These are phyloP conservation scores for Psilocybe cyanescens DNA, from an alignment of 768 basidiomycete genomes.

Conservation along the genomic window DNA sequence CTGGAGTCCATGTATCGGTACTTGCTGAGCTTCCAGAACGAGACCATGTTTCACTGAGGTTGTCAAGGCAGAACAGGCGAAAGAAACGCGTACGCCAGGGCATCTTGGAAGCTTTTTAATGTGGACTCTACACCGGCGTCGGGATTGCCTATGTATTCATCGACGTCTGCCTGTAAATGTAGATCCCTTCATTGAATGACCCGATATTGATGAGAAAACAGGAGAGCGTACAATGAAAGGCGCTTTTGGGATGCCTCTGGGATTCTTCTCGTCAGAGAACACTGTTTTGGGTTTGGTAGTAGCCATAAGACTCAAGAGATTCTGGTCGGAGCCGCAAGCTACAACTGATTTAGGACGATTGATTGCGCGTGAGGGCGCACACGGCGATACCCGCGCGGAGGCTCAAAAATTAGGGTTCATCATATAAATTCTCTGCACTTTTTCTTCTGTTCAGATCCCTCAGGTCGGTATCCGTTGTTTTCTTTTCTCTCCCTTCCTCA, in stretches of 20 bases:
- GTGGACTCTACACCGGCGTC: conserved; percentile 79
- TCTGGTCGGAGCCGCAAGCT: background rate
- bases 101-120: conserved; percentile 86
- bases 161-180: conserved; percentile 74
- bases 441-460: conserved; percentile 23
- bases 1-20: conserved; percentile 98
- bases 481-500: background rate
- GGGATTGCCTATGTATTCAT: conserved; percentile 80
- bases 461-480: conserved; percentile 24
- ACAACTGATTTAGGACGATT: background rate
- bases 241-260: conserved; percentile 93
- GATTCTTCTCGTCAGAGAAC: conserved; percentile 64
- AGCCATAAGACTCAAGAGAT: conserved; percentile 21
- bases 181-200: background rate
- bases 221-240: conserved; percentile 79
- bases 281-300: conserved; percentile 30
- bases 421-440: conserved; percentile 18
- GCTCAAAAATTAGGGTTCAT: conserved; percentile 1
- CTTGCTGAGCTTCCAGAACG: conserved; percentile 70
- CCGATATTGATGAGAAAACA: background rate
- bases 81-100: conserved; percentile 76
- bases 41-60: conserved; percentile 24
- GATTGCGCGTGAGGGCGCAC: background rate
- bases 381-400: conserved; percentile 33
- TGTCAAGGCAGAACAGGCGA: conserved; percentile 12